These are phyloP conservation scores for Aspergillus pseudonomiae DNA, from an alignment of 2,329 filamentous ascomycete genomes.

Conservation along the genomic window DNA sequence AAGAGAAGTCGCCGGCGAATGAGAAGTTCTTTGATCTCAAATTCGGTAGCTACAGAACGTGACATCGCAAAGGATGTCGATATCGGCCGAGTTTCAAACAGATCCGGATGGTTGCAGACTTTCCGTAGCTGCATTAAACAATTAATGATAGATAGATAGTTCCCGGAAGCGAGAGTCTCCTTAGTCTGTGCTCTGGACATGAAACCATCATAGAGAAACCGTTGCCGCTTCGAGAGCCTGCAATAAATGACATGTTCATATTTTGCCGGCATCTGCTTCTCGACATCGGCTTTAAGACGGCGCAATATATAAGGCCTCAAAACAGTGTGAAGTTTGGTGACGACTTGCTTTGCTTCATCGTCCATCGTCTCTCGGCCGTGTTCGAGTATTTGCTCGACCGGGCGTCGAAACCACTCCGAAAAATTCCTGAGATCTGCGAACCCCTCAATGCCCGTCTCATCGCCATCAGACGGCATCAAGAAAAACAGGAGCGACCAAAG, in stretches of 20 bases:
- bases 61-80: constrained; percentile 95
- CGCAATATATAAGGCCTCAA: constrained; percentile 88
- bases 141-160: constrained; percentile 97
- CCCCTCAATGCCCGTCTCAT: constrained; percentile 76
- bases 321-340: constrained; percentile 91
- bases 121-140: constrained; percentile 97
- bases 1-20: constrained; percentile 69
- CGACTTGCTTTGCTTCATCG: constrained; percentile 87
- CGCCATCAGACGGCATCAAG: constrained; percentile 81
- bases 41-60: constrained; percentile 74
- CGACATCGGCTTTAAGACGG: constrained; percentile 91
- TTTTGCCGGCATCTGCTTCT: constrained; percentile 98
- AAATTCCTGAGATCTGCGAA: constrained; percentile 97
- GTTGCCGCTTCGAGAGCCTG: constrained; percentile 89
- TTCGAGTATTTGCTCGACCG: constrained; percentile 93
- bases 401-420: constrained; percentile 92
- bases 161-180: constrained; percentile 85
- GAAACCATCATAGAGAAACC: constrained; percentile 95
- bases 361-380: constrained; percentile 93
- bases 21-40: constrained; percentile 70
- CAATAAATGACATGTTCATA: constrained; percentile 98
- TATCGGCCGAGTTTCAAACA: constrained; percentile 94
- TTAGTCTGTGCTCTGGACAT: constrained; percentile 87
- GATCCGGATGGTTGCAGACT: constrained; percentile 96
- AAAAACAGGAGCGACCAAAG: constrained; percentile 97